These are phyloP conservation scores for Bacterosira constricta DNA, from an alignment of 108 stramenopile species.

Conservation along the genomic window DNA sequence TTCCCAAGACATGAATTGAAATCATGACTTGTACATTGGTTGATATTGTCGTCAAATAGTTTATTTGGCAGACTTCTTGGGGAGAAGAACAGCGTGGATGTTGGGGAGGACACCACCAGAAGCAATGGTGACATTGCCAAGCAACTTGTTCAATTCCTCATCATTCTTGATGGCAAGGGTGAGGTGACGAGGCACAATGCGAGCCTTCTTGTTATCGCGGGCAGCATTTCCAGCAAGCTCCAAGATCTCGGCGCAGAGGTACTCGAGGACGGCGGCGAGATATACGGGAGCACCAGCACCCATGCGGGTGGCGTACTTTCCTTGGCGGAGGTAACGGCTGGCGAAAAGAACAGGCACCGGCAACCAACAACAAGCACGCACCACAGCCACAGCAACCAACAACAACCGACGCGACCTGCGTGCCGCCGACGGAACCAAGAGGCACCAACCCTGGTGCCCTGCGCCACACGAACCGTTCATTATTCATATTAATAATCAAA, in stretches of 20 bases:
- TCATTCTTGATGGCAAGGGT: conserved; percentile 90
- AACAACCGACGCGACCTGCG: too few species aligned
- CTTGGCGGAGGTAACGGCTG: conserved; percentile 94
- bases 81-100: conserved; percentile 92
- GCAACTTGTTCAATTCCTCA: conserved; percentile 87
- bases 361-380: too few species aligned
- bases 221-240: conserved; percentile 96
- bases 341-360: conserved; percentile 96
- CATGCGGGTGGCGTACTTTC: conserved; percentile 92
- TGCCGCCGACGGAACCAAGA: too few species aligned
- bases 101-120: conserved; percentile 91
- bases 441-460: too few species aligned
- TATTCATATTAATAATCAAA: too few species aligned
- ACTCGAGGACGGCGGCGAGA: conserved; percentile 61
- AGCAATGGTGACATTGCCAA: conserved; percentile 90
- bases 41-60: too few species aligned
- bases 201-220: conserved; percentile 96
- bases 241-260: conserved; percentile 88
- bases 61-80: conserved; percentile 41
- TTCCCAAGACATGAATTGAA: too few species aligned
- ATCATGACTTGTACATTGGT: too few species aligned
- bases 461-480: too few species aligned
- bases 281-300: conserved; percentile 96
- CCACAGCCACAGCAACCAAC: too few species aligned
- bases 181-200: conserved; percentile 93